Evolutionary conservation across 2,329 filamentous ascomycete genomes (phyloP), one percentile per base, ranked within the genome.

Genomic region (Fusarium redolens): DNA sequence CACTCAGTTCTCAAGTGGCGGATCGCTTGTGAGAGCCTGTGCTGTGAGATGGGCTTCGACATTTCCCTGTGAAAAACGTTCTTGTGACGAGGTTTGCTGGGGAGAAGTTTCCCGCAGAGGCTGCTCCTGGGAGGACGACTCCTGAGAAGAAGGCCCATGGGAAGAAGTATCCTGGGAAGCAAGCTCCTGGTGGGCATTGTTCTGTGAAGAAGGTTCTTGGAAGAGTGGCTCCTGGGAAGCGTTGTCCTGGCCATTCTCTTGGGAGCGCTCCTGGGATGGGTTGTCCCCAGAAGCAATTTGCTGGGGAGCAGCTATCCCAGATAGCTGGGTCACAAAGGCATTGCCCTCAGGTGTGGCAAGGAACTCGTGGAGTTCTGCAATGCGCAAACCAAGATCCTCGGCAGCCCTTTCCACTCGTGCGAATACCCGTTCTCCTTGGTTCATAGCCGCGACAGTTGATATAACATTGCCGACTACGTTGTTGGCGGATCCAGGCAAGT

Each of bases 361-460:
- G 31, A 81, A 83, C 51, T 88, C 86, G 66, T 88, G 85, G 71
- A 86, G 88, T 69, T 88, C 84, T 25, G 83, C 81, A 48, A 89
- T 84, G 33, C 86, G 84, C 74, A 88, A 82, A 11, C 86, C 87
- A 37, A 90, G 82, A 79, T 89, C 86, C 77, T 86, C 85, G 17
- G 88, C 87, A 5, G 86, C 83, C 47, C 85, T 82, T 72, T 90
- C 87, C 59, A 90, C 85, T 72, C 86, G 83, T 56, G 87, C 83
- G 66, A 89, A 81, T 56, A 84, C 81, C 8, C 88, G 83, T 3
- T 84, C 82, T 56, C 82, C 81, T 71, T 80, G 82, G 70, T 86
- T 83, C 35, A 85, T 82, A 20, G 75, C 73, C 33, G 84, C 82
- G 28, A 85, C 83, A 57, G 87, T 84, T 17, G 79, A 79, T 79